phyloP scores from a whole-genome alignment of 768 basidiomycete species.

The Termitomyces sp. region DNA sequence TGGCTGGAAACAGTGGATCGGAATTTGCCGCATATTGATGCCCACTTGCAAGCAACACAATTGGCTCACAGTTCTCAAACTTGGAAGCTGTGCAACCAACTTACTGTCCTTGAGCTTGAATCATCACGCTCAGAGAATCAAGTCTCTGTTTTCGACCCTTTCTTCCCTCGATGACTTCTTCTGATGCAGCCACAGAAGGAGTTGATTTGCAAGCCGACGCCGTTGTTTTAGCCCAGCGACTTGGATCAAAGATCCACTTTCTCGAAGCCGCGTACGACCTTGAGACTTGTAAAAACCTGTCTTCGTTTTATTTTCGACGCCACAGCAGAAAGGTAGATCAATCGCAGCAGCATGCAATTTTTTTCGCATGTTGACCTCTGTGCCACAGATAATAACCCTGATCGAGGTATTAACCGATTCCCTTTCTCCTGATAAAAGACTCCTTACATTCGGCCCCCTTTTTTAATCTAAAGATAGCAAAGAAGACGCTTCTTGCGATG shows the following conservation, averaged over 20 bases:
- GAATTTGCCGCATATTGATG: constrained; percentile 26
- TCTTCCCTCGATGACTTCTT: constrained; percentile 8
- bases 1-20: constrained; percentile 27
- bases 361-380: constrained; percentile 2
- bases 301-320: constrained; percentile 21
- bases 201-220: constrained; percentile 23
- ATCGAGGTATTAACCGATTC: constrained; percentile 41
- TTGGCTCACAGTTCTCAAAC: constrained; percentile 10
- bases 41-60: constrained; percentile 9
- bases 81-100: constrained; percentile 15
- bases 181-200: constrained; percentile 1
- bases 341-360: not conserved
- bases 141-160: not conserved
- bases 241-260: constrained; percentile 28
- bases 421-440: constrained; percentile 7
- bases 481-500: constrained; percentile 39
- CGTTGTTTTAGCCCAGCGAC: constrained; percentile 23
- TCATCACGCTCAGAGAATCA: constrained; percentile 13
- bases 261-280: constrained; percentile 27
- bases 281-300: constrained; percentile 19
- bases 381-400: constrained; percentile 42
- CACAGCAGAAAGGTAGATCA: constrained; percentile 30
- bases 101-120: constrained; percentile 8
- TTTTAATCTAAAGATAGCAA: constrained; percentile 35
- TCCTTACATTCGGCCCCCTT: constrained; percentile 2